phyloP scores from a whole-genome alignment of 2,329 filamentous ascomycete species.

The Ophiostoma fasciatum region DNA sequence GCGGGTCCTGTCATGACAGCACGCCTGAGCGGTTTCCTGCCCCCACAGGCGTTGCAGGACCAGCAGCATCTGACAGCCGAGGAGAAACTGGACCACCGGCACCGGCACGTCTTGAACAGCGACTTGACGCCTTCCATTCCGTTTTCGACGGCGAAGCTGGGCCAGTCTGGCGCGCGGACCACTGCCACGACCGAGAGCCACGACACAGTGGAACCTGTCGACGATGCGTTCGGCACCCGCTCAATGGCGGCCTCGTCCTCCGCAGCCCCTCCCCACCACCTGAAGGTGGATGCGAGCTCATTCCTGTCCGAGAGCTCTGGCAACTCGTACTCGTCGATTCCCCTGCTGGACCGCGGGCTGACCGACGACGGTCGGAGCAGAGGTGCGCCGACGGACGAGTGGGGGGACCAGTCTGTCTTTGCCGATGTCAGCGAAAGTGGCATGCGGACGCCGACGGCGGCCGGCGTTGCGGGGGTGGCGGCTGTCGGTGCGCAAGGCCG shows the following conservation, averaged over 20 bases:
- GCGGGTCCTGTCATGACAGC: too few species aligned
- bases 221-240: too few species aligned
- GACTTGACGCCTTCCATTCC: constrained; percentile 2
- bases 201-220: too few species aligned
- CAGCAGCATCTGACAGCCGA: constrained; percentile 16
- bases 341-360: constrained; percentile 55
- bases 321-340: constrained; percentile 63
- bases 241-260: constrained; percentile 6
- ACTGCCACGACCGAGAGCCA: neutral
- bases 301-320: constrained; percentile 48
- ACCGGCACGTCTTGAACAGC: constrained; percentile 27
- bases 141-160: neutral
- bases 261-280: constrained; percentile 1
- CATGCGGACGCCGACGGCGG: constrained; percentile 11
- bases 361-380: constrained; percentile 34
- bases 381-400: constrained; percentile 25
- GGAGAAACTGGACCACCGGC: constrained; percentile 31
- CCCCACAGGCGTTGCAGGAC: neutral
- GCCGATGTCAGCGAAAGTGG: constrained; percentile 25
- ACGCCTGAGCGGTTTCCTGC: constrained; percentile 4
- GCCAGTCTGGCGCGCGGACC: neutral
- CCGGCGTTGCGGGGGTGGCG: constrained; percentile 5
- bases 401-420: constrained; percentile 41
- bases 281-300: constrained; percentile 25
- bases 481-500: too few species aligned